Evolutionary conservation across 306 rosid species (phyloP).

Genomic region (Vigna trinervia): DNA sequence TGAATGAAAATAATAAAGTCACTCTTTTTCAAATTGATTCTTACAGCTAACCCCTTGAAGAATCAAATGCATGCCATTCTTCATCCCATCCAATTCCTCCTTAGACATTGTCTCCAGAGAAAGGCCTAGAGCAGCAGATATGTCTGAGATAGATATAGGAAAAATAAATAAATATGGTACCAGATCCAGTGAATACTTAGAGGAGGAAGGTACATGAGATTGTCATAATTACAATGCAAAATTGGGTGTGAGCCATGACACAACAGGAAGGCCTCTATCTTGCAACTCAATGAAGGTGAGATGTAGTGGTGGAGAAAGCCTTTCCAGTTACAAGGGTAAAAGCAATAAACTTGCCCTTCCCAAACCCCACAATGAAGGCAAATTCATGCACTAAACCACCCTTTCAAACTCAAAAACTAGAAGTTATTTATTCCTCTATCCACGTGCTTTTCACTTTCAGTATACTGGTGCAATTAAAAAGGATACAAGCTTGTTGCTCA

Average conservation of each 20-base stretch:
- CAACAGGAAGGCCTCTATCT: not conserved
- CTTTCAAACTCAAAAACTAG: constrained; percentile 31
- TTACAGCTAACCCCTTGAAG: constrained; percentile 98
- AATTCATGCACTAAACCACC: constrained; percentile 6
- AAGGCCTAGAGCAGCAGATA: constrained; percentile 91
- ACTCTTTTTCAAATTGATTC: constrained; percentile 1
- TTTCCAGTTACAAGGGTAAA: constrained; percentile 29
- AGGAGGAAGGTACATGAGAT: constrained; percentile 22
- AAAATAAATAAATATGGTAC: constrained; percentile 48
- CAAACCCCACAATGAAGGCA: constrained; percentile 24
- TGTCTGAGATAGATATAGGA: constrained; percentile 67
- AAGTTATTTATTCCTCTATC: constrained; percentile 7
- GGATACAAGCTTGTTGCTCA: constrained; percentile 98
- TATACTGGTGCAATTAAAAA: constrained; percentile 43
- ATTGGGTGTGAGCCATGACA: constrained; percentile 15
- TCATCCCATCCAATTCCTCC: constrained; percentile 77
- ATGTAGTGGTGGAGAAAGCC: constrained; percentile 3
- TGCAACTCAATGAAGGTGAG: constrained; percentile 16
- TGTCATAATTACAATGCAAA: constrained; percentile 24
- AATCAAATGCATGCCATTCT: constrained; percentile 77
- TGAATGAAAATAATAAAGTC: too few relatives aligned
- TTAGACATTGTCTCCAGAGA: constrained; percentile 77
- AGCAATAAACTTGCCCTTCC: constrained; percentile 20
- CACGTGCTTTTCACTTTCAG: constrained; percentile 33
- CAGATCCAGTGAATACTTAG: constrained; percentile 29